Percentiles rank a stretch among this genome's conserved stretches.
Evolutionary conservation across 2,329 filamentous ascomycete genomes (phyloP).

Genomic region (Cladosporium oxysporum): DNA sequence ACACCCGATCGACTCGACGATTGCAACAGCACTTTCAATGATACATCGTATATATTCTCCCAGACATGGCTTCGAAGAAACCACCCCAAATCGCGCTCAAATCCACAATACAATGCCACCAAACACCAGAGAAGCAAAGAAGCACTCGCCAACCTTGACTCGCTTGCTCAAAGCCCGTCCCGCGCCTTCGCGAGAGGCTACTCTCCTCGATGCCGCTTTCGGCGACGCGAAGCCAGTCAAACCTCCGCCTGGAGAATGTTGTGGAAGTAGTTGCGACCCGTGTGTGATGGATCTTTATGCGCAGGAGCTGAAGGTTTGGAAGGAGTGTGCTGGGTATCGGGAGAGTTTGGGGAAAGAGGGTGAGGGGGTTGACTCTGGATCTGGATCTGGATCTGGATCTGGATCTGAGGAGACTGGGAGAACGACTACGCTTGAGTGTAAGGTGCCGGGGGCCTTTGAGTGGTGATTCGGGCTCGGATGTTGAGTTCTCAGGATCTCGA

Average conservation of each 20-base stretch:
- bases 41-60: too few species aligned
- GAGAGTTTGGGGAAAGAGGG: constrained; percentile 21
- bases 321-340: constrained; percentile 20
- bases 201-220: constrained; percentile 14
- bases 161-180: constrained; percentile 20
- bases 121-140: constrained; percentile 9
- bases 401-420: background rate
- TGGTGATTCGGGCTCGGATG: background rate
- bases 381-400: background rate
- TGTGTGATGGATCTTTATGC: constrained; percentile 23
- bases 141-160: constrained; percentile 19
- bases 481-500: background rate
- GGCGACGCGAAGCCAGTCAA: constrained; percentile 9
- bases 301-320: constrained; percentile 22
- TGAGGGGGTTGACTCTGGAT: background rate
- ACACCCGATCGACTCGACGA: background rate
- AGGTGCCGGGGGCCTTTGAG: constrained; percentile 11
- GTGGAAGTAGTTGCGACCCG: constrained; percentile 23
- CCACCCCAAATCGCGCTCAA: too few species aligned
- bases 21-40: background rate
- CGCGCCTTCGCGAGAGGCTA: constrained; percentile 13
- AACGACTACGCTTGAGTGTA: background rate
- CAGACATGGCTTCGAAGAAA: background rate
- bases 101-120: background rate
- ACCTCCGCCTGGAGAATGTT: constrained; percentile 22